Percentiles rank a stretch among this genome's conserved stretches.
These are phyloP conservation scores for Mycena albidolilacea DNA, from an alignment of 768 basidiomycete species.

Conservation along the genomic window DNA sequence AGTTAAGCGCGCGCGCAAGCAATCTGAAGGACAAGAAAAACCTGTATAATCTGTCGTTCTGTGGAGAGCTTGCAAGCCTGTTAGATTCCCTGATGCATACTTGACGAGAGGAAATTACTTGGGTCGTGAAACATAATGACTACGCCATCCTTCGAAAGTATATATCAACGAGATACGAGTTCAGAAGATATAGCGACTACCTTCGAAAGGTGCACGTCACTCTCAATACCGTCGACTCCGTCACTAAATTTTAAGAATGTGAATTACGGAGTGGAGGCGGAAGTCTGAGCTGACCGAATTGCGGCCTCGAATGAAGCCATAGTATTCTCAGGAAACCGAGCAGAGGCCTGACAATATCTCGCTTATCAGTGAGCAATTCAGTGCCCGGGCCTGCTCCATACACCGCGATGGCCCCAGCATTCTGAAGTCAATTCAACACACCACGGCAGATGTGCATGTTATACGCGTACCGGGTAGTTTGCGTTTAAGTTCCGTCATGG, in stretches of 20 bases:
- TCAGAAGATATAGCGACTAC: too few species aligned
- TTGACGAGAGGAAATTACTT: slow-evolving; percentile 50
- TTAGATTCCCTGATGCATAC: slow-evolving; percentile 26
- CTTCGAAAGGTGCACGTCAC: slow-evolving; percentile 77
- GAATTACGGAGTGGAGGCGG: not conserved
- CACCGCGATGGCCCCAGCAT: slow-evolving; percentile 58
- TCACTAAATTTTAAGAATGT: slow-evolving; percentile 6
- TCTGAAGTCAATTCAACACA: slow-evolving; percentile 48
- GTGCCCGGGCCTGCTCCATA: slow-evolving; percentile 21
- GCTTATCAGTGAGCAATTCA: slow-evolving; percentile 1
- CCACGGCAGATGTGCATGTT: not conserved
- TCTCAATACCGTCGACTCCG: slow-evolving; percentile 38
- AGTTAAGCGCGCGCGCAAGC: not conserved
- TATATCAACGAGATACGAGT: too few species aligned
- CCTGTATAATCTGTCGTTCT: slow-evolving; percentile 72
- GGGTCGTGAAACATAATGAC: slow-evolving; percentile 86
- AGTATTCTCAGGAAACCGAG: slow-evolving; percentile 79
- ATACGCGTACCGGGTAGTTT: slow-evolving; percentile 28
- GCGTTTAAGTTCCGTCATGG: slow-evolving; percentile 6
- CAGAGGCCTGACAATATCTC: slow-evolving; percentile 66
- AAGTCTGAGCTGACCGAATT: slow-evolving; percentile 52
- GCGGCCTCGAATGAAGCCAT: slow-evolving; percentile 81
- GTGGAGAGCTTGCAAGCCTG: slow-evolving; percentile 57
- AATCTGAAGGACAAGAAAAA: slow-evolving; percentile 22
- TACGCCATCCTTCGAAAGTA: slow-evolving; percentile 60